Evolutionary conservation across 2,329 filamentous ascomycete species (phyloP), one percentile per base, ranked within the genome.

Genomic region (Alternaria sp.): DNA sequence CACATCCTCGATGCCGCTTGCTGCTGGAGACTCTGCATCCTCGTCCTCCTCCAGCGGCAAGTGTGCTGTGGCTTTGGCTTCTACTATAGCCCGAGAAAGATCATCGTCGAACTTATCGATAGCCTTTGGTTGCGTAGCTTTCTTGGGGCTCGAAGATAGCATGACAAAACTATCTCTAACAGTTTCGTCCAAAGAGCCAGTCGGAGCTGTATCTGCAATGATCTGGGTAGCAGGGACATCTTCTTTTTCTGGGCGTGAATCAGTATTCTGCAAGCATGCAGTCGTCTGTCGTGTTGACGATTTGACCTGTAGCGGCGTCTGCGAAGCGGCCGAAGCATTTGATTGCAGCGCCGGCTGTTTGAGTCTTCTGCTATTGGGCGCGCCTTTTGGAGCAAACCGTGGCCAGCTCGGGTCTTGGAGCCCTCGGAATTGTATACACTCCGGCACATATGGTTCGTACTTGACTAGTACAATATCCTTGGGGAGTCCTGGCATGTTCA

Each of bases 51-150:
- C 22, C 22, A 83, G 68, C 1, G 79, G 80, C 7, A 93, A 80
- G 59, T 90, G 81, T 60, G 86, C 85, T 32, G 86, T 84, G 57
- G 86, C 82, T 68, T 85, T 87, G 48, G 89, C 83, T 69, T 90
- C 83, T 32, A 85, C 79, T 59, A 95, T 92, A 55, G 87, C 85
- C 36, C 86, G 80, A 32, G 90, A 85, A 9, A 94, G 80, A 28
- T 86, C 87, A 67, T 92, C 89, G 9, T 68, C 57, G 60, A 68
- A 64, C n/a, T 46, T 45, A 25, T 62, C 54, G 38, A 40, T n/a
- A 14, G 4, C 12, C 4, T 52, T 49, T 22, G 46, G 27, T n/a
- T 43, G 38, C 30, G 8, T 12, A 5, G 9, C 18, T 38, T 68
- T 53, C 18, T 11, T 46, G 14, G 48, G 34, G 41, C 62, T 62